Conservation (phyloP, 495 filamentous ascomycete species). For the Sporormia fimetaria region DNA sequence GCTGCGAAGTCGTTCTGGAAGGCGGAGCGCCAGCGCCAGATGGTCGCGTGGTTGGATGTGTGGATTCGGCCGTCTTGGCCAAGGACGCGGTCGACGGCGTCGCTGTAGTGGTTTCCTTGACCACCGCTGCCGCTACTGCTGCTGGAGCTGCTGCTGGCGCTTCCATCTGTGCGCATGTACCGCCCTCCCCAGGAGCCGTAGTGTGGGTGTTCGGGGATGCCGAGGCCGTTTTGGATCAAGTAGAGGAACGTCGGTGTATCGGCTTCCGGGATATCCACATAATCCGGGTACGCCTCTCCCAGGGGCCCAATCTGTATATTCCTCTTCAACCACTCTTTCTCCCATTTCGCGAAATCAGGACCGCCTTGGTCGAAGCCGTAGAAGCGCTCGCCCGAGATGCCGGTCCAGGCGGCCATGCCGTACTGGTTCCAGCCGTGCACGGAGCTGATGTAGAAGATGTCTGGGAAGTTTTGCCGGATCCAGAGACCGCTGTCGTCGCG, state of each 20-base stretch:
- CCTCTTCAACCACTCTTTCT: conserved; percentile 37
- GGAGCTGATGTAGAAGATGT: conserved; percentile 39
- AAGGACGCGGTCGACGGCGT: conserved; percentile 35
- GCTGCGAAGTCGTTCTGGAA: conserved; percentile 43
- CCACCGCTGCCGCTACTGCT: too few relatives aligned
- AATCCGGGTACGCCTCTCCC: conserved; percentile 36
- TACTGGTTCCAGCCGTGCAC: conserved; percentile 41
- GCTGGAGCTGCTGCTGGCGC: conserved; percentile 8
- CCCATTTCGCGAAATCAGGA: conserved; percentile 34
- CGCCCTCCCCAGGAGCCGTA: conserved; percentile 42
- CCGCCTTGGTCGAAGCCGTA: conserved; percentile 39
- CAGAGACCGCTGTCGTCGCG: conserved; percentile 42
- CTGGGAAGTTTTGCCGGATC: conserved; percentile 38
- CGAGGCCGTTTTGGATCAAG: conserved; percentile 40
- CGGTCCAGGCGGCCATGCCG: conserved; percentile 39
- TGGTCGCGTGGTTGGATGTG: conserved; percentile 38
- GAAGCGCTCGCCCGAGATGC: conserved; percentile 38
- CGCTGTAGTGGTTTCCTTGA: conserved; percentile 36
- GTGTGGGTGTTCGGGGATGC: conserved; percentile 35
- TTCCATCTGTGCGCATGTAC: conserved; percentile 29
- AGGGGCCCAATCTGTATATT: conserved; percentile 39
- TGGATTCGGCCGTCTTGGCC: conserved; percentile 33
- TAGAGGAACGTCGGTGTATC: conserved; percentile 41
- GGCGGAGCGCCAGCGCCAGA: conserved; percentile 41
- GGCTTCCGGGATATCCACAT: conserved; percentile 37